Conservation (phyloP, 2,329 filamentous ascomycete genomes). For the Aspergillus arachidicola region DNA sequence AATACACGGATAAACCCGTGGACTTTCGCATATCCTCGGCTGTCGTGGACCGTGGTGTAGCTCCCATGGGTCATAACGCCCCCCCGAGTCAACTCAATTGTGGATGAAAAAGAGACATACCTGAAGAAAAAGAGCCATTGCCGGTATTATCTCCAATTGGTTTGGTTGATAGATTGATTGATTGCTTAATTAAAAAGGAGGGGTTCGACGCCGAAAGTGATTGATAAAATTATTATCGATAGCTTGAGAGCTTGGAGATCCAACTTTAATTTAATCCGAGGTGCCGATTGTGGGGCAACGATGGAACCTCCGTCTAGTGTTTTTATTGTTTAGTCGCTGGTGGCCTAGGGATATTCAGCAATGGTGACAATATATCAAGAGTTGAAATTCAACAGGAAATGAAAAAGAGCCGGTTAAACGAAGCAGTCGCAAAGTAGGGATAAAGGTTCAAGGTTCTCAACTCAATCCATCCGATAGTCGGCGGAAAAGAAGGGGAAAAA, state of each 20-base stretch:
- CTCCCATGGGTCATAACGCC: not conserved
- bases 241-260: not conserved
- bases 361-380: not conserved
- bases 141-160: not conserved
- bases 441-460: not conserved
- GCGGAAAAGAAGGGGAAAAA: not conserved
- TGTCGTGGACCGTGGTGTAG: not conserved
- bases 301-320: not conserved
- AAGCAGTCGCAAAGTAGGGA: not conserved
- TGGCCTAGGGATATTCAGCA: not conserved
- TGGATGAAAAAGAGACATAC: not conserved
- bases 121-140: not conserved
- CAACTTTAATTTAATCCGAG: not conserved
- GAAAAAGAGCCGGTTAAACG: not conserved
- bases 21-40: not conserved
- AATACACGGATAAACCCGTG: not conserved
- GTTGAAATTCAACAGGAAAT: not conserved
- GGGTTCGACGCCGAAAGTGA: not conserved
- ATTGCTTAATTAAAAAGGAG: not conserved
- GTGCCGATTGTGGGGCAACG: not conserved
- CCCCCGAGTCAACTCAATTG: not conserved
- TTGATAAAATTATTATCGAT: not conserved
- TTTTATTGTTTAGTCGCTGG: not conserved
- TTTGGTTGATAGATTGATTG: not conserved
- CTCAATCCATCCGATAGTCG: not conserved